Evolutionary conservation across 495 filamentous ascomycete genomes (phyloP), one percentile per base, ranked within the genome.

Genomic region (Usnea hakonensis): DNA sequence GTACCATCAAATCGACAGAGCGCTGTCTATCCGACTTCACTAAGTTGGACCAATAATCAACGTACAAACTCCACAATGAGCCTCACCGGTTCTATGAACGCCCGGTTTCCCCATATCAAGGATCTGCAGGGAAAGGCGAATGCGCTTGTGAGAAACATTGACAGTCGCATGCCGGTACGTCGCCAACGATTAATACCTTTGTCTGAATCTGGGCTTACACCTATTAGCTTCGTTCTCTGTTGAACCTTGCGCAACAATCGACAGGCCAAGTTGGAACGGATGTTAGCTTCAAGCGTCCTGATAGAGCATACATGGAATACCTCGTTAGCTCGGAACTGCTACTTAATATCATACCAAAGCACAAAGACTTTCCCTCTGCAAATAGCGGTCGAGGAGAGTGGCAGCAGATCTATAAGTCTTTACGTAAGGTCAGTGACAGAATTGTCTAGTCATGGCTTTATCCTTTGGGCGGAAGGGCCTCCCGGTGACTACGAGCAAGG

Each of bases 261-360:
- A 73, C 83, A 41, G 75, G 74, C 46, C 77, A 81, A 69, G 83
- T 84, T 16, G 77, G 76, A 30, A 79, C 78, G 16, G 71, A 72
- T 44, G 69, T 79, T 52, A 77, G 82, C 38, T 83, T 85, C 48
- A 74, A 80, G 21, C 69, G 78, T 60, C 75, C 78, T n/a, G 85
- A 90, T 64, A 74, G 71, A 37, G 86, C 85, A 55, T 90, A 86
- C 65, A 77, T 86, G 32, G 89, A 96, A 53, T 97, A 89, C 72
- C 79, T 97, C 56, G 83, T 86, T 44, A 87, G 92, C 30, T 89
- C 80, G 50, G 86, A 89, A 53, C 86, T 97, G 62, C 79, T 87
- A 38, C 78, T 89, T 28, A 81, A 92, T 43, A 76, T 86, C 38
- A 86, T 96, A 38, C 91, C 90, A 11, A 77, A 77, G 38, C 85